Percentiles rank a stretch among this genome's conserved stretches.
phyloP scores from a whole-genome alignment of 2,329 filamentous ascomycete species.

The Geosmithia morbida region DNA sequence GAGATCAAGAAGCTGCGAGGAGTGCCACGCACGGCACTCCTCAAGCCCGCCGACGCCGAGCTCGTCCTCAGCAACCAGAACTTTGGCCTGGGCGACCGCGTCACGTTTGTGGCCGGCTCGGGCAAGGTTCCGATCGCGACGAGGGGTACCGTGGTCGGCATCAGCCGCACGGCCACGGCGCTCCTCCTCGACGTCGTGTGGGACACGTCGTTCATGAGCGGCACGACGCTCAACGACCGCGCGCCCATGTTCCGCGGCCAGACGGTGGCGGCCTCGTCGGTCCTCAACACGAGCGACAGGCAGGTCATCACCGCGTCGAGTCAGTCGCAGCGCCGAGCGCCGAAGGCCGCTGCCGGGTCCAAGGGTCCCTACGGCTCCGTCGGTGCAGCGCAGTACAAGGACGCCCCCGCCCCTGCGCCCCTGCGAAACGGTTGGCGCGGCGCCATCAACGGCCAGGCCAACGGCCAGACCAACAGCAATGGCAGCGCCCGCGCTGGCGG shows the following conservation, averaged over 20 bases:
- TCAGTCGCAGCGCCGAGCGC: conserved; percentile 21
- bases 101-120: conserved; percentile 84
- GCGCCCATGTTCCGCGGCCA: conserved; percentile 90
- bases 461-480: conserved; percentile 28
- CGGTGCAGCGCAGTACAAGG: conserved; percentile 46
- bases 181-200: conserved; percentile 85
- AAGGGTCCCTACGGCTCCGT: conserved; percentile 39
- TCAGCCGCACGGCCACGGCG: conserved; percentile 74
- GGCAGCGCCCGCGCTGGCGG: conserved; percentile 18
- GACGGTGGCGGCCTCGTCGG: conserved; percentile 75
- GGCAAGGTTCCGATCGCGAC: conserved; percentile 91
- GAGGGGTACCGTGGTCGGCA: conserved; percentile 84
- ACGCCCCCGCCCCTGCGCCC: conserved; percentile 38
- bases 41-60: conserved; percentile 94
- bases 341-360: conserved; percentile 4
- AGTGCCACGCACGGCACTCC: conserved; percentile 72
- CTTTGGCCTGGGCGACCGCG: conserved; percentile 75
- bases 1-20: conserved; percentile 58
- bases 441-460: conserved; percentile 29
- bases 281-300: conserved; percentile 72
- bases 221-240: conserved; percentile 77
- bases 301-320: conserved; percentile 62
- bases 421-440: conserved; percentile 44
- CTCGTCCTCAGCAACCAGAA: conserved; percentile 75
- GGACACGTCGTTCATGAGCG: conserved; percentile 92